A percentile compares a stretch with the other conserved stretches of the same genome.
Conservation (phyloP, 257 asterid species). For the Solanum tarijense region DNA sequence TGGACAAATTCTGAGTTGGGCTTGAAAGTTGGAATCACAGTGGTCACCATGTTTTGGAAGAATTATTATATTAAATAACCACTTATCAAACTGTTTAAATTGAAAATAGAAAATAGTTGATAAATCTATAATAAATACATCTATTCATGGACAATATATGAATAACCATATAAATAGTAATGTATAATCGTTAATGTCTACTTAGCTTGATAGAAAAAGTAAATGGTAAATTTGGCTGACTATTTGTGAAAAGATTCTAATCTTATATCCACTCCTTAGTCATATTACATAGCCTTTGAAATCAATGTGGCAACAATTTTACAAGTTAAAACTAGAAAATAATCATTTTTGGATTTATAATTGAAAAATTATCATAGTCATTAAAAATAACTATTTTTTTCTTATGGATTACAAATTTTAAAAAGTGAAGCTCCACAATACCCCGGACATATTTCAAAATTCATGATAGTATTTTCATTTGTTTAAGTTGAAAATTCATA, state of each 20-base stretch:
- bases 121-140: background rate
- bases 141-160: background rate
- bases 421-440: background rate
- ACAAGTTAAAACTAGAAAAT: background rate
- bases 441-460: background rate
- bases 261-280: background rate
- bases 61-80: background rate
- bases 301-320: background rate
- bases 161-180: background rate
- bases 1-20: background rate
- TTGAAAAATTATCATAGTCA: background rate
- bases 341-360: background rate
- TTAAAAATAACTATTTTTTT: background rate
- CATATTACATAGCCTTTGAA: background rate
- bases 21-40: background rate
- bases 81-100: background rate
- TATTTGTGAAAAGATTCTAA: background rate
- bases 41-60: background rate
- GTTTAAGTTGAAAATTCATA: background rate
- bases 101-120: background rate
- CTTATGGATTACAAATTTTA: background rate
- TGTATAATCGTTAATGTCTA: background rate
- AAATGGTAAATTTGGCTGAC: background rate
- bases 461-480: background rate
- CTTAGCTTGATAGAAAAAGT: background rate